phyloP scores from a whole-genome alignment of 495 filamentous ascomycete genomes.

The Pseudevernia furfuracea region DNA sequence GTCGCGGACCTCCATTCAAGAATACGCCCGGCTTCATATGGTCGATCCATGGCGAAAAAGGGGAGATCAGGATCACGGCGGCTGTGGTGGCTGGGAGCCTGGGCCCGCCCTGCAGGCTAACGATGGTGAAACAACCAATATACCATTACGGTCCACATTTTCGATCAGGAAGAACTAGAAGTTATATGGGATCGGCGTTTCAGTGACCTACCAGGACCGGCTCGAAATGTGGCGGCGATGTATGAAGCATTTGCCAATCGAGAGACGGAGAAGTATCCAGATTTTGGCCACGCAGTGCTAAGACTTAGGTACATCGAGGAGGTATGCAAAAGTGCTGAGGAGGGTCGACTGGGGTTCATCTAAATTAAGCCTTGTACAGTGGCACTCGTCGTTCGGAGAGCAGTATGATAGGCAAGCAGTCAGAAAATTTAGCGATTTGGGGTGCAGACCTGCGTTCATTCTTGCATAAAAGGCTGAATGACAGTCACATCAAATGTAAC shows the following conservation, averaged over 20 bases:
- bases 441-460: background rate
- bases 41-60: constrained; percentile 48
- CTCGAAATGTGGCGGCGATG: constrained; percentile 39
- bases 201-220: constrained; percentile 32
- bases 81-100: too few relatives aligned
- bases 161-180: constrained; percentile 35
- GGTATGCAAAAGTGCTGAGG: background rate
- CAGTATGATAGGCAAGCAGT: too few relatives aligned
- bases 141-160: constrained; percentile 42
- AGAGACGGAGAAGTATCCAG: constrained; percentile 30
- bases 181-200: constrained; percentile 39
- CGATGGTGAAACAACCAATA: constrained; percentile 29
- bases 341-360: background rate
- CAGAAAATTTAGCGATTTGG: background rate
- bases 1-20: constrained; percentile 43
- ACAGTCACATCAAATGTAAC: background rate
- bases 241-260: constrained; percentile 44
- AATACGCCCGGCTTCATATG: constrained; percentile 43
- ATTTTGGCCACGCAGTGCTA: constrained; percentile 31
- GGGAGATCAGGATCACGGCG: constrained; percentile 45
- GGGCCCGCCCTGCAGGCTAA: constrained; percentile 34
- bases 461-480: background rate
- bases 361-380: background rate
- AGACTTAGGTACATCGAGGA: constrained; percentile 16
- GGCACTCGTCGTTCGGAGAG: background rate